Base-by-base conservation (phyloP, 2,329 filamentous ascomycete genomes). In the Aspergillus chevalieri region DNA sequence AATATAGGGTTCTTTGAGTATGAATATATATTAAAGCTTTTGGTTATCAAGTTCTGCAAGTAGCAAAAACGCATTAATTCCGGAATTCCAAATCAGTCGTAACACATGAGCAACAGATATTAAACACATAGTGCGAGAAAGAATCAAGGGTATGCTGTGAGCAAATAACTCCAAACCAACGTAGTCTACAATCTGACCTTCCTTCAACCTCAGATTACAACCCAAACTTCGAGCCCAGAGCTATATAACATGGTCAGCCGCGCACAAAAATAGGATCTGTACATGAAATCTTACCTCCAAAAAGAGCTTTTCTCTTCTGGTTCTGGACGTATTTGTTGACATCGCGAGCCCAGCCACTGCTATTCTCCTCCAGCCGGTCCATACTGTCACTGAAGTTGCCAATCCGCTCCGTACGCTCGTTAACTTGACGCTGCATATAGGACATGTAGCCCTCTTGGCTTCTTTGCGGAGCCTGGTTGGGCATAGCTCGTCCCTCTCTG, bases 341-440 rank as follows among this genome's bases (percentile, higher is more conserved):
- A 65, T 95, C 91, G 28, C 90, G 83, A 12, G 89, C 86, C 84
- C 89, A 97, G 15, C 84, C 86, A 48, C 83, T 82, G 64, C 88
- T 95, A 58, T 85, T 85, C 60, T 89, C 80, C 62, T 92, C 85
- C 52, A 96, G 71, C 54, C 81, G 83, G 54, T 95, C 86, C 83
- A 97, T 90, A 44, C 77, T 84, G 61, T 97, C 92, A 2, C 85
- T 86, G 70, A 92, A 85, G 4, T 94, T 74, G 42, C 85, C 86
- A 50, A 98, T 74, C 63, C 85, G 89, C 72, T 97, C 89, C 0
- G 93, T 95, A 46, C 93, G 76, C 70, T 97, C 91, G 59, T 94
- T 90, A 43, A 98, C 71, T 67, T 95, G 89, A 33, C 91, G 79
- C 8, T 87, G 84, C 69, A 97, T 83, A 64, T 94, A 97, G 41